These are phyloP conservation scores for Rosa rugosa DNA, from an alignment of 306 rosid species.

Conservation along the genomic window DNA sequence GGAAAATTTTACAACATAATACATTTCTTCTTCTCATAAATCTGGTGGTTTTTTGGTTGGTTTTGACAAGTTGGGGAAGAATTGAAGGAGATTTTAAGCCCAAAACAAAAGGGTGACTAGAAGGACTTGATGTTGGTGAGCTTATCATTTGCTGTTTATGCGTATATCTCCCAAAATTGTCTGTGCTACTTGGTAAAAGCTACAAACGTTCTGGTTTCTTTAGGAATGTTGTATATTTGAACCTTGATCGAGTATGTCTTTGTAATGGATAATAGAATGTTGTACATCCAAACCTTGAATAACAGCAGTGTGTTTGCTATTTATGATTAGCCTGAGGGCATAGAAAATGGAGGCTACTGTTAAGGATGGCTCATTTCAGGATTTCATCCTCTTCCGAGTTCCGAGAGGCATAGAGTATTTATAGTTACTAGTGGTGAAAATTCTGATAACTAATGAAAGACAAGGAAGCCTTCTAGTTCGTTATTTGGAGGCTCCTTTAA, in stretches of 20 bases:
- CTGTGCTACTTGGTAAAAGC: slow-evolving; percentile 52
- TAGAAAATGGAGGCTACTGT: neutral
- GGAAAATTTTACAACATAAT: neutral
- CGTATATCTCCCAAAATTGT: slow-evolving; percentile 71
- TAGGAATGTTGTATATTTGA: neutral
- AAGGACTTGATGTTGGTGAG: slow-evolving; percentile 70
- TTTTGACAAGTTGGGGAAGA: slow-evolving; percentile 47
- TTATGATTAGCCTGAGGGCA: neutral
- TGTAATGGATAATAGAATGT: neutral
- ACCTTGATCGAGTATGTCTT: neutral
- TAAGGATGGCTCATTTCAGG: neutral
- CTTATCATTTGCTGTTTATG: slow-evolving; percentile 76
- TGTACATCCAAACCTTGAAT: neutral
- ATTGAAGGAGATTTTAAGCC: slow-evolving; percentile 52
- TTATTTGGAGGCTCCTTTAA: neutral
- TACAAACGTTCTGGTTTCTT: too few species aligned
- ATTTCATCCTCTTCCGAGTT: neutral
- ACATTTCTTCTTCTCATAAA: neutral
- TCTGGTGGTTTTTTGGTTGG: slow-evolving; percentile 14
- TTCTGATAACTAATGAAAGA: too few species aligned
- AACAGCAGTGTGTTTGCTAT: neutral
- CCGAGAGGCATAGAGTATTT: too few species aligned
- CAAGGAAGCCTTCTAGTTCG: neutral
- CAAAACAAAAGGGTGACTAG: slow-evolving; percentile 80
- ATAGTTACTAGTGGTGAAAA: too few species aligned